A percentile compares a stretch with the other conserved stretches of the same genome.
Evolutionary conservation across 768 basidiomycete genomes (phyloP).

Genomic region (Austroboletus festivus): DNA sequence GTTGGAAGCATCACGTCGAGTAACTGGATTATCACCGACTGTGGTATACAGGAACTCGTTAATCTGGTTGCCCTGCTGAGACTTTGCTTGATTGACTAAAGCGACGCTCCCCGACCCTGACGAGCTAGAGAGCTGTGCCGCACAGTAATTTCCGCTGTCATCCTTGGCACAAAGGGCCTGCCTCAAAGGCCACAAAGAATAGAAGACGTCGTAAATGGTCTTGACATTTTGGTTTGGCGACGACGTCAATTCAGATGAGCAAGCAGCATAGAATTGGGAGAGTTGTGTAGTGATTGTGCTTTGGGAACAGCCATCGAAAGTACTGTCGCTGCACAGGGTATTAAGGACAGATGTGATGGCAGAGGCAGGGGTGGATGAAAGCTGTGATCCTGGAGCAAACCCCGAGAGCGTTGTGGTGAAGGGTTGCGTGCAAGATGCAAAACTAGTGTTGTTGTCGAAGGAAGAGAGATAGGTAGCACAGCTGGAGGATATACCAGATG

Average conservation of each 20-base stretch:
- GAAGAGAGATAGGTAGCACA: conserved; percentile 58
- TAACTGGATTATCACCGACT: conserved; percentile 17
- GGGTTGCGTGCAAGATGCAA: conserved; percentile 60
- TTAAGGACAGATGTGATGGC: conserved; percentile 50
- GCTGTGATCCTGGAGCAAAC: conserved; percentile 48
- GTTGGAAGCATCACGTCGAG: conserved; percentile 27
- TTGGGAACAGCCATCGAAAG: conserved; percentile 51
- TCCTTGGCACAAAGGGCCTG: conserved; percentile 75
- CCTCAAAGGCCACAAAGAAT: conserved; percentile 61
- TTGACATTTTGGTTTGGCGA: conserved; percentile 47
- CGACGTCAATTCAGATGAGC: conserved; percentile 66
- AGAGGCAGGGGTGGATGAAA: conserved; percentile 39
- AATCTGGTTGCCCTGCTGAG: conserved; percentile 16
- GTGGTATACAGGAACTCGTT: conserved; percentile 23
- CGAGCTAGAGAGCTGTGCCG: conserved; percentile 41
- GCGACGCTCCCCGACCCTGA: conserved; percentile 19
- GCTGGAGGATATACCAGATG: conserved; percentile 52
- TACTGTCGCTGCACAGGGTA: conserved; percentile 50
- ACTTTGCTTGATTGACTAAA: conserved; percentile 5
- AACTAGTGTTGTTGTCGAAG: conserved; percentile 58
- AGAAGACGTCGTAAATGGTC: conserved; percentile 77
- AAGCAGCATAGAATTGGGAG: conserved; percentile 65
- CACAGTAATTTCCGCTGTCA: conserved; percentile 68
- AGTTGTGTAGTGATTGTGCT: conserved; percentile 59
- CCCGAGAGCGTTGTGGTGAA: conserved; percentile 57